phyloP scores from a whole-genome alignment of 768 basidiomycete genomes.

The Leccinum broughii region DNA sequence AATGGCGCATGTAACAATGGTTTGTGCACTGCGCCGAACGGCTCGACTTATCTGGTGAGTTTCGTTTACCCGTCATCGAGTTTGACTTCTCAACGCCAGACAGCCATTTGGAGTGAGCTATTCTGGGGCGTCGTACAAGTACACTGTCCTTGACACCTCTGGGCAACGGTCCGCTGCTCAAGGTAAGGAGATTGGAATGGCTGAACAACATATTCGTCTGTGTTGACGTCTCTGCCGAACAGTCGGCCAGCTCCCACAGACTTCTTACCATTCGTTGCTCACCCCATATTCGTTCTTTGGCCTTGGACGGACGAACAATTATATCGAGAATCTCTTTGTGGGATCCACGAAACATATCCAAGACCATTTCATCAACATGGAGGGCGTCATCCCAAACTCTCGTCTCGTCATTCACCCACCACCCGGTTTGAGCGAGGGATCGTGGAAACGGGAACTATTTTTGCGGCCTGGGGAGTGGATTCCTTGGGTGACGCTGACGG shows the following conservation, averaged over 20 bases:
- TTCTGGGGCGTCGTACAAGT: slow-evolving; percentile 94
- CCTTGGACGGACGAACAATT: slow-evolving; percentile 96
- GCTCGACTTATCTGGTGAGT: slow-evolving; percentile 74
- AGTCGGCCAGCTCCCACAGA: slow-evolving; percentile 94
- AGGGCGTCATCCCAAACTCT: slow-evolving; percentile 97
- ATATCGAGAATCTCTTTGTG: slow-evolving; percentile 97
- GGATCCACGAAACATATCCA: slow-evolving; percentile 78
- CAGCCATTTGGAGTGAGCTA: slow-evolving; percentile 95
- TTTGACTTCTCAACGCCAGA: slow-evolving; percentile 6
- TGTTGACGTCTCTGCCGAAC: slow-evolving; percentile 9
- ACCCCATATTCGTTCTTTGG: slow-evolving; percentile 97
- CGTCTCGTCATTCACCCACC: slow-evolving; percentile 93
- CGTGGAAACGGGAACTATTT: slow-evolving; percentile 89
- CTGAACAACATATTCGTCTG: background rate
- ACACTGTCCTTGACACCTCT: slow-evolving; percentile 90
- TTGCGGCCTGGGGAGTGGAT: slow-evolving; percentile 96
- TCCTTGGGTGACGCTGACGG: slow-evolving; percentile 92
- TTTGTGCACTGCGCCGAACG: slow-evolving; percentile 64
- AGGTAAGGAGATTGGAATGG: slow-evolving; percentile 44
- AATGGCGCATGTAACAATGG: slow-evolving; percentile 92
- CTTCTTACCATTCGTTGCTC: slow-evolving; percentile 85
- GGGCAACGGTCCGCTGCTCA: slow-evolving; percentile 89
- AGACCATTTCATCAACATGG: slow-evolving; percentile 86
- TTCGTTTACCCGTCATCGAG: background rate
- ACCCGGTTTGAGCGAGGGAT: slow-evolving; percentile 44